Evolutionary conservation across 768 basidiomycete species (phyloP), one percentile per base, ranked within the genome.

Genomic region (Boletellus emodensis): DNA sequence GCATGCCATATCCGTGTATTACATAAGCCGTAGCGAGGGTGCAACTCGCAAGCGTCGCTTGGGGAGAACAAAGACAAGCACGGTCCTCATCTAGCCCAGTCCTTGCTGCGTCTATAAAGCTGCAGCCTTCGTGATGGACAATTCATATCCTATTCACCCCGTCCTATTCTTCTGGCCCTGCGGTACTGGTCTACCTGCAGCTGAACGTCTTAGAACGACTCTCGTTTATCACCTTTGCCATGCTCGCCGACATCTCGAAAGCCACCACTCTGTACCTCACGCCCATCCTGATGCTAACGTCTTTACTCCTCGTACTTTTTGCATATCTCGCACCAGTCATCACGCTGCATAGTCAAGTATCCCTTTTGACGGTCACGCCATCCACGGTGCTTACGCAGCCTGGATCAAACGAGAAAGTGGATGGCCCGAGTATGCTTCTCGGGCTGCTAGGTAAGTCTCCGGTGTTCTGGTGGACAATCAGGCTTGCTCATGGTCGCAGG

Each of bases 171-270:
- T 26, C 55, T 49, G 22, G 41, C 26, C 45, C 39, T 52, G 57
- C 49, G 28, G 65, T 61, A 49, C 64, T 52, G 63, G 59, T 45
- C 45, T 62, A 52, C 60, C 48, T 44, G 54, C 62, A 55, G 15
- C 24, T 35, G 37, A 28, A 48, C 38, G 8, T 30, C 24, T 53
- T 51, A 22, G 63, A 65, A 61, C 63, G 51, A 60, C 57, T 45
- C 62, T 44, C 39, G 22, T 48, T 44, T 18, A 51, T 48, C 38
- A 9, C 40, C 26, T 17, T 26, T 12, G 44, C 33, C 41, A 91
- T 90, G 89, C 82, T 90, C 60, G 71, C 81, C 53, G 78, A 80
- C 56, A 74, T 88, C 37, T 84, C 86, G 13, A 88, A 83, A 74
- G 77, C 79, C 48, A 71, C 81, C 56, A 82, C 78, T 46, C 72